Evolutionary conservation across 306 rosid species (phyloP).

Genomic region (Cyclanthera cordifolia): DNA sequence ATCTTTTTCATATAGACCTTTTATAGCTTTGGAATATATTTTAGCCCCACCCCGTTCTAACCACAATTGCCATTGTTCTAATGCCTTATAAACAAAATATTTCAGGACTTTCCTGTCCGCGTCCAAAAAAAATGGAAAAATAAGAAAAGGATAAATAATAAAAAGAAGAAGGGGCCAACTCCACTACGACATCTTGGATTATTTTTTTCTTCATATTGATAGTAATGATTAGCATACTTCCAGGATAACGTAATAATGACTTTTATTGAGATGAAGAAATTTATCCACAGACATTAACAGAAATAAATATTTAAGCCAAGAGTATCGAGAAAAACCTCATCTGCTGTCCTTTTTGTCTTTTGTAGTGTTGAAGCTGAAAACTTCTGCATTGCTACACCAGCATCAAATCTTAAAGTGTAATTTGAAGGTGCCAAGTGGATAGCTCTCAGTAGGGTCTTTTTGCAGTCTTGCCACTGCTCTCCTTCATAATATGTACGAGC

Average conservation of each 20-base stretch:
- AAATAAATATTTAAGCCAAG: conserved; percentile 12
- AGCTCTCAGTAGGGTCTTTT: conserved; percentile 40
- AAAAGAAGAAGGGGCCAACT: not conserved
- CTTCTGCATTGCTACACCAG: conserved; percentile 95
- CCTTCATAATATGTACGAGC: conserved; percentile 97
- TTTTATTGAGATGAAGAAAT: not conserved
- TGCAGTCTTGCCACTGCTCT: conserved; percentile 99
- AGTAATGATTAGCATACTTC: not conserved
- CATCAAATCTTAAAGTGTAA: conserved; percentile 92
- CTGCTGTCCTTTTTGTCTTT: conserved; percentile 84
- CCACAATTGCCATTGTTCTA: not conserved
- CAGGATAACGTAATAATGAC: not conserved
- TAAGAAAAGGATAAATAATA: not conserved
- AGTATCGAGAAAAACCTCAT: conserved; percentile 50
- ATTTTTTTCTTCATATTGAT: not conserved
- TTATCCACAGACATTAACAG: not conserved
- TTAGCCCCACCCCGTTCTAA: no score
- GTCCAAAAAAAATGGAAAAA: not conserved
- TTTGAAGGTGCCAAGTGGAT: conserved; percentile 87
- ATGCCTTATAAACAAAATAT: not conserved
- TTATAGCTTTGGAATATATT: no score
- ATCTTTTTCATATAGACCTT: no score
- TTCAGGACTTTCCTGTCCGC: not conserved
- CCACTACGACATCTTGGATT: not conserved
- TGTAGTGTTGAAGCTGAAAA: conserved; percentile 92